Base-by-base conservation (phyloP, 2,329 filamentous ascomycete species). In the Pestalotiopsis sp. region DNA sequence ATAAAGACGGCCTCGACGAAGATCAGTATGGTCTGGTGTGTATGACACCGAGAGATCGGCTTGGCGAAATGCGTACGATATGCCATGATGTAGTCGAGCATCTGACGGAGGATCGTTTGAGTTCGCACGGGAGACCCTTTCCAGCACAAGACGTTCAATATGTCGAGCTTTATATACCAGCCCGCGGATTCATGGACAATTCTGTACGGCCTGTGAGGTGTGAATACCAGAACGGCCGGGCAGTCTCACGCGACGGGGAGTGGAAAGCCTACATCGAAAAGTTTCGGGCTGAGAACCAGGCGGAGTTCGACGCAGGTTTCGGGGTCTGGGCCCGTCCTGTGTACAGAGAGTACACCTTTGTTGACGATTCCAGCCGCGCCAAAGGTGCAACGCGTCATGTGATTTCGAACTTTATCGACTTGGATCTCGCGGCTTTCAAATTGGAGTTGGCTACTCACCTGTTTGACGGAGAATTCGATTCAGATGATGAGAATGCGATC, bases 401-500 rank as follows among this genome's bases (percentile, higher is more conserved):
- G 2, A 40, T 63, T 17, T 23, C n/a, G 23, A 36, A 56, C 63
- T 38, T 69, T 3, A 14, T 58, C 58, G 65, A 67, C 20, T 25
- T n/a, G 23, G 27, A 45, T 38, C 49, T 67, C 7, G 40, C n/a
- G 1, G 7, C 52, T 13, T 69, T 69, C 68, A 67, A 45, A 14
- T 3, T 11, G 4, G 25, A 17, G 38, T 20, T 69, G 4, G 3
- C 49, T 17, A 49, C 23, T 17, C 11, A 40, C 4, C n/a, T 69
- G 12, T 67, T 64, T n/a, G 17, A 52, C 4, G 3, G 17, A 6
- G 4, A 9, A 12, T 69, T 67, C 14, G n/a, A 62, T 12, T 17
- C 31, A 3, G 2, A 61, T 0, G 38, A 70, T 31, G 17, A 65
- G 7, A 63, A 60, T 2, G 69, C 71, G 9, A 68, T 69, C 11